Evolutionary conservation across 805 yeast species (phyloP), one percentile per base, ranked within the genome.

Genomic region (Sungouiella thailandica): DNA sequence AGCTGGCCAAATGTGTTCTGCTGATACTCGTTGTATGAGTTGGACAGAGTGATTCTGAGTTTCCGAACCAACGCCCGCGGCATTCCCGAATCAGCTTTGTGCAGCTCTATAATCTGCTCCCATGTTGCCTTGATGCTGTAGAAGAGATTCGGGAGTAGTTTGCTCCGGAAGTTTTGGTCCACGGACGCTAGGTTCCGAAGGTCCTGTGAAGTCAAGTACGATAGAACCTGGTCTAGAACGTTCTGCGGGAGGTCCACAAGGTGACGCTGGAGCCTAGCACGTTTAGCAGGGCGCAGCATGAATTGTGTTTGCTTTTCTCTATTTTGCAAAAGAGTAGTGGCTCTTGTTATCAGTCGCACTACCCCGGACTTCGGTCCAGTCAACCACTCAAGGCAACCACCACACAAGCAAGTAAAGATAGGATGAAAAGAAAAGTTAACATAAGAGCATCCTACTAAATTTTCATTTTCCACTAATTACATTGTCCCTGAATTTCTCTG

Each of bases 1-100:
- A 49, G 40, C 36, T 41, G 50, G 16, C 39, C 37, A 25, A 46
- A 49, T 16, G 62, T 33, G 37, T 60, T 36, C 32, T 61, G 62
- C 60, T 26, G 64, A 46, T 31, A 65, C 28, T 40, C 53, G 40
- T 11, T 41, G 32, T n/a, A 62, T 36, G 28, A 38, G 23, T 26
- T 36, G 17, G 34, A 36, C 12, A 28, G 43, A 17, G 39, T 16
- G 23, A 44, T 43, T 10, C 35, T 29, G 25, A 42, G 14, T n/a
- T 28, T 24, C 26, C 17, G 15, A 14, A 36, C 26, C n/a, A 27
- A 11, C 20, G 15, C 28, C 26, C 4, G 13, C 13, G 17, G 25
- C 20, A 24, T 41, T 32, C 14, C 13, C 15, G 23, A 23, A 7
- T 18, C 22, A 4, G 17, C 11, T 10, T n/a, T 22, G 9, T 32